Evolutionary conservation across 192 early-diverging fungal genomes (phyloP).

Genomic region (Backusella morwellensis): DNA sequence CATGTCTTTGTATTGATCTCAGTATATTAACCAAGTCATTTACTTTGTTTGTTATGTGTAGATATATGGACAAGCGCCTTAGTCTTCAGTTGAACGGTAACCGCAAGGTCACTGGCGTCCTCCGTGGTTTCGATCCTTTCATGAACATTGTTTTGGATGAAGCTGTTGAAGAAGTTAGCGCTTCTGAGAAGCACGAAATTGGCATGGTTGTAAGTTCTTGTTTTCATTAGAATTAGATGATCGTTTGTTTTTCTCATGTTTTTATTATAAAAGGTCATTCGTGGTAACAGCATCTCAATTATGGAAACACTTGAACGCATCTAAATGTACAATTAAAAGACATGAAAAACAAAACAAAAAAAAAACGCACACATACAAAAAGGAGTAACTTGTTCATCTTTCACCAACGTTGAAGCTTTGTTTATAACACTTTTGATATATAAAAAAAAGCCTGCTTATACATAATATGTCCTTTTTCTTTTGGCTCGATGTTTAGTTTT

Average conservation of each 20-base stretch:
- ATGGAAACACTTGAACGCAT: conserved; percentile 72
- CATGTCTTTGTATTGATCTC: not conserved
- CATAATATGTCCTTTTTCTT: not conserved
- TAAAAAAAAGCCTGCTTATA: not conserved
- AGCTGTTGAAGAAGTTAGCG: conserved; percentile 75
- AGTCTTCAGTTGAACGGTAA: conserved; percentile 89
- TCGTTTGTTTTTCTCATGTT: not conserved
- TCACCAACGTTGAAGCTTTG: not conserved
- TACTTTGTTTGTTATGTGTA: conserved; percentile 12
- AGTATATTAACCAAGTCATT: not conserved
- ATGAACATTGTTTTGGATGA: conserved; percentile 99
- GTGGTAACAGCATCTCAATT: conserved; percentile 73
- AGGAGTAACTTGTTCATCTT: not conserved
- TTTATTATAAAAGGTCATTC: conserved; percentile 50
- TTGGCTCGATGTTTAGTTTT: too few relatives aligned
- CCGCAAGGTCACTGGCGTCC: conserved; percentile 88
- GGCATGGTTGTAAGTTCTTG: conserved; percentile 77
- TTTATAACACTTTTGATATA: not conserved
- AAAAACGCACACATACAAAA: not conserved
- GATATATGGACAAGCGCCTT: conserved; percentile 93
- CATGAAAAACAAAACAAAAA: not conserved
- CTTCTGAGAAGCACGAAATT: conserved; percentile 67
- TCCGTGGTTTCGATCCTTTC: conserved; percentile 98
- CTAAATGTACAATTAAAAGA: conserved; percentile 19
- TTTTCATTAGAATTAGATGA: not conserved